Evolutionary conservation across 805 yeast species (phyloP).

Genomic region (Cyberlindnera americana): DNA sequence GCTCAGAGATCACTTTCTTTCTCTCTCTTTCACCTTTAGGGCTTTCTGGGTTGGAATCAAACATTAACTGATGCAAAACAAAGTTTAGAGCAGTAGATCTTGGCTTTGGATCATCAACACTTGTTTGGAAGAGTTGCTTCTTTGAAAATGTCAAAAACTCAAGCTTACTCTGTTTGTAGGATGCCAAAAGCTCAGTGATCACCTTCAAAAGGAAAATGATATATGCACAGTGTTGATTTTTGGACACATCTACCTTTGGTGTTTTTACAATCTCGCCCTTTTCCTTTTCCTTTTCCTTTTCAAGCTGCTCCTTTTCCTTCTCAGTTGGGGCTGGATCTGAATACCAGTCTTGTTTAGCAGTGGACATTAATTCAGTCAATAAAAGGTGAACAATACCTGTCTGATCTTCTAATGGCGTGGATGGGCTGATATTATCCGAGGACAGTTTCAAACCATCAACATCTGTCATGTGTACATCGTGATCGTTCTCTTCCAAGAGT

Average conservation of each 20-base stretch:
- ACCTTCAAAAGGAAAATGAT: constrained; percentile 65
- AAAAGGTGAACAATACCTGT: constrained; percentile 64
- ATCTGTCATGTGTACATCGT: constrained; percentile 24
- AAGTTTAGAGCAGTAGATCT: constrained; percentile 75
- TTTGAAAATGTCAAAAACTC: constrained; percentile 79
- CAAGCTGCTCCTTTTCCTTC: constrained; percentile 30
- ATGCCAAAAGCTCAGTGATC: constrained; percentile 66
- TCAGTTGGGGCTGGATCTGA: constrained; percentile 32
- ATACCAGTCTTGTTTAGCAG: constrained; percentile 38
- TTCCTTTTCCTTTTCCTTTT: constrained; percentile 27
- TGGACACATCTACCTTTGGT: constrained; percentile 35
- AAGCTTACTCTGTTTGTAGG: constrained; percentile 76
- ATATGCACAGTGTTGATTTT: constrained; percentile 59
- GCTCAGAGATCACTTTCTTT: constrained; percentile 51
- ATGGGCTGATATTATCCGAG: constrained; percentile 4
- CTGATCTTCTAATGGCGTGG: constrained; percentile 22
- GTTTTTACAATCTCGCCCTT: constrained; percentile 24
- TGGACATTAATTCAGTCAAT: constrained; percentile 60
- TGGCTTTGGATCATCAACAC: constrained; percentile 49
- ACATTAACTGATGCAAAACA: constrained; percentile 69
- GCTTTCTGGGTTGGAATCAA: constrained; percentile 39
- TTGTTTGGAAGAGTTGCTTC: constrained; percentile 34
- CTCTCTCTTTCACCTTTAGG: constrained; percentile 43
- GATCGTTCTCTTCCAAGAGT: constrained; percentile 18
- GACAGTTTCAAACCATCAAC: constrained; percentile 6